A percentile compares a stretch with the other conserved stretches of the same genome.
phyloP scores from a whole-genome alignment of 2,329 filamentous ascomycete species.

The Teratosphaeria epicoccoides region DNA sequence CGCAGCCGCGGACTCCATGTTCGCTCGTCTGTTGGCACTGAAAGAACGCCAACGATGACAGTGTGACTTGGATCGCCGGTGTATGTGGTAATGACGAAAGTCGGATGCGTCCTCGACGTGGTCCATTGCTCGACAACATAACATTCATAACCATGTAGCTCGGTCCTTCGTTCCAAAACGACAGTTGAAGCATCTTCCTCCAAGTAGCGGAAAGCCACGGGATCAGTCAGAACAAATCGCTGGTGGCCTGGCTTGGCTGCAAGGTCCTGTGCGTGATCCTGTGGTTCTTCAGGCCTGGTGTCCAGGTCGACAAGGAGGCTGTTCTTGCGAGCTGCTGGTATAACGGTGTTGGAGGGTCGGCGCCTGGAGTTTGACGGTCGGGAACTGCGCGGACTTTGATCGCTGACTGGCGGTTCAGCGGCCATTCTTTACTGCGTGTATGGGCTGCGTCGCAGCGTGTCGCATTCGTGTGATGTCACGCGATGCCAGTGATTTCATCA shows the following conservation, averaged over 20 bases:
- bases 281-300: neutral
- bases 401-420: slow-evolving; percentile 7
- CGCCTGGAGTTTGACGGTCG: neutral
- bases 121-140: slow-evolving; percentile 98
- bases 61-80: slow-evolving; percentile 74
- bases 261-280: neutral
- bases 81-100: slow-evolving; percentile 83
- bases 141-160: slow-evolving; percentile 74
- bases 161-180: slow-evolving; percentile 60
- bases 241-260: slow-evolving; percentile 33
- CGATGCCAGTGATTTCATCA: too few relatives aligned
- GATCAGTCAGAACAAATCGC: slow-evolving; percentile 55
- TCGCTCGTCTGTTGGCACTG: slow-evolving; percentile 67
- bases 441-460: too few relatives aligned
- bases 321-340: slow-evolving; percentile 9
- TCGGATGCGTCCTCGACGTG: slow-evolving; percentile 80
- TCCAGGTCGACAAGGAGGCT: slow-evolving; percentile 1
- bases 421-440: slow-evolving; percentile 6
- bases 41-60: slow-evolving; percentile 69
- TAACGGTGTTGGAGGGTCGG: slow-evolving; percentile 6
- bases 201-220: slow-evolving; percentile 62
- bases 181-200: slow-evolving; percentile 71
- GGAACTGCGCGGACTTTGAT: slow-evolving; percentile 6
- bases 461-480: too few relatives aligned
- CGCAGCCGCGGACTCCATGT: slow-evolving; percentile 70